These are phyloP conservation scores for Gardenia jasminoides DNA, from an alignment of 257 asterid genomes.

Conservation along the genomic window DNA sequence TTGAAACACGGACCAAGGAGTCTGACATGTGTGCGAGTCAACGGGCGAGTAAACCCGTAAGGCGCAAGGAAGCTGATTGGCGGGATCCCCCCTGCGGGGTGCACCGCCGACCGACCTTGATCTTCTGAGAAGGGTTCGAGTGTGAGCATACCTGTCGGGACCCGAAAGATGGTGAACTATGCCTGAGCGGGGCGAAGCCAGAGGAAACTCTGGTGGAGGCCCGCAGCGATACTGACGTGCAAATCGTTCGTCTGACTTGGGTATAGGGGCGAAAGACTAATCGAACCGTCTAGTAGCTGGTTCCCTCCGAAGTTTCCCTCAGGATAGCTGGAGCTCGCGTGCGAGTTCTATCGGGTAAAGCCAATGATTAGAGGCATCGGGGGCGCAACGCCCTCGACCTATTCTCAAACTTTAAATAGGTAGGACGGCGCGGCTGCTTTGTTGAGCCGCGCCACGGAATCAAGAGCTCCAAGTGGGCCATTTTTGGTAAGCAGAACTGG, in stretches of 20 bases:
- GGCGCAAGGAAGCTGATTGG: constrained; percentile 8
- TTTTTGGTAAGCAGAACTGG: no score
- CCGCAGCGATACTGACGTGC: constrained; percentile 73
- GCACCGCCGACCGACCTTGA: constrained; percentile 29
- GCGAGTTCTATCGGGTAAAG: no score
- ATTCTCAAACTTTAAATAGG: no score
- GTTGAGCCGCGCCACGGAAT: no score
- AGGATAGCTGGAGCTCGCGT: no score
- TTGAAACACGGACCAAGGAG: constrained; percentile 4
- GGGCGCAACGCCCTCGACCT: no score
- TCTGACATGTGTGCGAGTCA: constrained; percentile 1
- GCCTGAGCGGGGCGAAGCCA: constrained; percentile 75
- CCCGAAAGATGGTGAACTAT: constrained; percentile 73
- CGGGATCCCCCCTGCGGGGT: constrained; percentile 22
- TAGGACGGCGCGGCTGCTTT: no score
- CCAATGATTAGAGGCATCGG: no score
- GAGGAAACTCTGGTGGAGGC: constrained; percentile 84
- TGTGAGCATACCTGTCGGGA: constrained; percentile 52
- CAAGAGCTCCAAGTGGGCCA: no score
- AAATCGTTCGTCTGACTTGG: constrained; percentile 68
- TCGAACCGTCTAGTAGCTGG: constrained; percentile 50
- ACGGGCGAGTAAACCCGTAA: background rate
- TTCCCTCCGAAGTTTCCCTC: constrained; percentile 43
- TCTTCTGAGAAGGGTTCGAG: constrained; percentile 37
- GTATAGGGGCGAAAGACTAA: constrained; percentile 58